Evolutionary conservation across 2,329 filamentous ascomycete genomes (phyloP).

Genomic region (Raffaelea arxii): DNA sequence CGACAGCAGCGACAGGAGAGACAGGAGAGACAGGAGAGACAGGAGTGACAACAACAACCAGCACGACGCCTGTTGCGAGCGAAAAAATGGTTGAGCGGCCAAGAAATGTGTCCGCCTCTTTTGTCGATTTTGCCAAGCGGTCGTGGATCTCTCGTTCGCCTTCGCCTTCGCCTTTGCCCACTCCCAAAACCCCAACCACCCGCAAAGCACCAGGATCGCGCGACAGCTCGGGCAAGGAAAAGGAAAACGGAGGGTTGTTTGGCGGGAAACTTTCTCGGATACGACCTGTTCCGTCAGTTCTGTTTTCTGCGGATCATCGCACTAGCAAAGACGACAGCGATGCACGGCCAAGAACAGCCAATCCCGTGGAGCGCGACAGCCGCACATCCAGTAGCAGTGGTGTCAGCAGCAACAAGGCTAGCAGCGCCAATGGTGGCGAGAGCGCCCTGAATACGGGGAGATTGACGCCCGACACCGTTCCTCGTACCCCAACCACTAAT

Average conservation of each 20-base stretch:
- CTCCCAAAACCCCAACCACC: constrained; percentile 11
- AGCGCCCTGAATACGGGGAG: background rate
- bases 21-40: too few species aligned
- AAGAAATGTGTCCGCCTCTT: constrained; percentile 32
- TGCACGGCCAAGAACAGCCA: constrained; percentile 20
- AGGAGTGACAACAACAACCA: too few species aligned
- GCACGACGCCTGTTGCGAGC: constrained; percentile 1
- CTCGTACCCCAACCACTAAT: background rate
- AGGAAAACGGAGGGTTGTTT: constrained; percentile 4
- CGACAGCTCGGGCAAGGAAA: background rate
- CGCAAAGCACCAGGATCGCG: too few species aligned
- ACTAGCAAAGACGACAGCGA: constrained; percentile 6
- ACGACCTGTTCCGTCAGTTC: constrained; percentile 2
- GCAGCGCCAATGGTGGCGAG: background rate
- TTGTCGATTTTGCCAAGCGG: constrained; percentile 39
- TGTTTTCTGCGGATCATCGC: constrained; percentile 1
- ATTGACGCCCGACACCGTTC: constrained; percentile 3
- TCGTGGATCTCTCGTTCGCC: constrained; percentile 42
- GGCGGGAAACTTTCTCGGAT: constrained; percentile 6
- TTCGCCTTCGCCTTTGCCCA: constrained; percentile 33
- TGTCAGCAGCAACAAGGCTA: constrained; percentile 1
- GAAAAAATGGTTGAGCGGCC: constrained; percentile 14
- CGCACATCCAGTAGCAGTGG: constrained; percentile 14
- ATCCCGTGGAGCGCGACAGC: background rate
- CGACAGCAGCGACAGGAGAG: background rate